These are phyloP conservation scores for Cladosporium sp. DNA, from an alignment of 2,329 filamentous ascomycete genomes.

Conservation along the genomic window DNA sequence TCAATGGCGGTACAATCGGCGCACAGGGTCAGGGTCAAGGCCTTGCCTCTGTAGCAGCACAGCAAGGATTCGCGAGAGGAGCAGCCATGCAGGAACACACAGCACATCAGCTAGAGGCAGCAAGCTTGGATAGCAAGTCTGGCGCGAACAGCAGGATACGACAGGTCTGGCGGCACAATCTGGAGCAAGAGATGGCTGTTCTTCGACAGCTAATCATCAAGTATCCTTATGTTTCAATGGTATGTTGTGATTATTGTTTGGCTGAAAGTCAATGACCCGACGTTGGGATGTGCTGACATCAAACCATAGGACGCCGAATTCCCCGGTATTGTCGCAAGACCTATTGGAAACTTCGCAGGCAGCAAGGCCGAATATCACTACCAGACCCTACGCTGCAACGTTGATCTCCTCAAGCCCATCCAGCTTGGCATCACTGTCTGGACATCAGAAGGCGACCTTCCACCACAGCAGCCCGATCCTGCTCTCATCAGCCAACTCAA, in stretches of 20 bases:
- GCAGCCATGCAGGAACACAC: constrained; percentile 54
- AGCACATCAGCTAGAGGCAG: constrained; percentile 43
- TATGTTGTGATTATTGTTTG: constrained; percentile 62
- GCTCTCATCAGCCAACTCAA: constrained; percentile 46
- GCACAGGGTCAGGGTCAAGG: constrained; percentile 55
- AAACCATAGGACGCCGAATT: constrained; percentile 87
- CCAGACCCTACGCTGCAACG: constrained; percentile 94
- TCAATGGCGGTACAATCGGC: constrained; percentile 33
- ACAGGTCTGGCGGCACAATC: constrained; percentile 92
- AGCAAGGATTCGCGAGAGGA: constrained; percentile 82
- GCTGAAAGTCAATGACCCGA: not conserved
- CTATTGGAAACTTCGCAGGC: constrained; percentile 83
- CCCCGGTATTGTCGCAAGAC: constrained; percentile 92
- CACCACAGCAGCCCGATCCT: constrained; percentile 65
- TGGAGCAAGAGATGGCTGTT: constrained; percentile 85
- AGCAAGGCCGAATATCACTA: constrained; percentile 99
- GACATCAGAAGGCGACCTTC: constrained; percentile 83
- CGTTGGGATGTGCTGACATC: not conserved
- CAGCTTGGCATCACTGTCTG: constrained; percentile 95
- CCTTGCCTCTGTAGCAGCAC: constrained; percentile 80
- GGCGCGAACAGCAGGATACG: constrained; percentile 77
- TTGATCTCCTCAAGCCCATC: constrained; percentile 96
- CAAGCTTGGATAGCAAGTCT: constrained; percentile 51
- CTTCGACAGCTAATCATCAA: constrained; percentile 81
- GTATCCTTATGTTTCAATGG: constrained; percentile 97